Base-by-base conservation (phyloP, 1,139 yeast species). In the Hyphopichia khmerensis region DNA sequence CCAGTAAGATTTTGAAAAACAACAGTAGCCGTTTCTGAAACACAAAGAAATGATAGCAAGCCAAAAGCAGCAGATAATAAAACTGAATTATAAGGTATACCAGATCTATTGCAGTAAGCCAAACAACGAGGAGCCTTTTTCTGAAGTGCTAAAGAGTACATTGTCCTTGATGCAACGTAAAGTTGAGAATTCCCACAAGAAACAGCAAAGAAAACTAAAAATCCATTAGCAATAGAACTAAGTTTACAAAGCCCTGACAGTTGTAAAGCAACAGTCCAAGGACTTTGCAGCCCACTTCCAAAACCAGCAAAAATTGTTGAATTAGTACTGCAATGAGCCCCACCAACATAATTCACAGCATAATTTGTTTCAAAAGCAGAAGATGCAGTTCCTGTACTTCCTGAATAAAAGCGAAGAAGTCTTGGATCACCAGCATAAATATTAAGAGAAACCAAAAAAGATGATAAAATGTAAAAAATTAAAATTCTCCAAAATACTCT, bases 231-330 rank as follows among this genome's bases (percentile, higher is more conserved):
- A 2, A 75, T 85, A 1, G 84, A 63, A 10, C 89, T 80, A 47
- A 81, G 72, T 2, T 73, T 57, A 56, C 95, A 87, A 23, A 78
- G 60, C 1, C 87, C 86, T 0, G 84, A 83, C 44, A 81, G 74
- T 56, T 84, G 90, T 29, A 87, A 62, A 0, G 96, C 95, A 33
- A 87, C 82, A 17, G 86, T 77, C 90, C 93, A 87, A 0, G 96
- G 91, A 46, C 84, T 79, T 57, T 81, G 87, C 43, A 79, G 78
- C 7, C 86, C 87, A 54, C 77, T 80, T 4, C 79, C 71, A 47
- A 64, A 72, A 0, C 82, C 83, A 1, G 74, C 79, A 62, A 67
- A 72, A 2, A 65, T 56, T 1, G 64, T 48, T 0, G 69, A 50
- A n/a, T 57, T 56, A 33, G 63, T 53, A 2, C 56, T 48, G 51